Evolutionary conservation across 2,329 filamentous ascomycete genomes (phyloP).

Genomic region (Pyrenophora graminea): DNA sequence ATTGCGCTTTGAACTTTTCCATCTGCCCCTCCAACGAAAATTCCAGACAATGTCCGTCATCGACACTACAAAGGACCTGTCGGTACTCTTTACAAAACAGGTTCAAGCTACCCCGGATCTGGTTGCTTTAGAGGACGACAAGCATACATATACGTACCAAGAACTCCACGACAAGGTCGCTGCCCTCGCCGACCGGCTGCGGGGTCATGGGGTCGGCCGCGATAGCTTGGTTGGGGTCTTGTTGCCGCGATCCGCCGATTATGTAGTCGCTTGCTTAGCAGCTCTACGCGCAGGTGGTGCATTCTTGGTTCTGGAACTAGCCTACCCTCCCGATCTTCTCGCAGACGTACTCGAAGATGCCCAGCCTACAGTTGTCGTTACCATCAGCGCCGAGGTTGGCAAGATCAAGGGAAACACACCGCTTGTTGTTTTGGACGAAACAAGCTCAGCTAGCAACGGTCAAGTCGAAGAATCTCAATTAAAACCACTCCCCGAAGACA

Average conservation of each 20-base stretch:
- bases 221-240: constrained; percentile 77
- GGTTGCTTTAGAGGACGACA: constrained; percentile 73
- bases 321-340: constrained; percentile 74
- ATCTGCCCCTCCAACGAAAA: constrained; percentile 11
- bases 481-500: constrained; percentile 61
- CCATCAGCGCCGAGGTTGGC: constrained; percentile 64
- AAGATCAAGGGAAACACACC: constrained; percentile 68
- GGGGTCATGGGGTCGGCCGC: constrained; percentile 69
- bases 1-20: constrained; percentile 2
- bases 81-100: constrained; percentile 72
- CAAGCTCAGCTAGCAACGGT: constrained; percentile 25
- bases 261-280: constrained; percentile 78
- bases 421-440: constrained; percentile 67
- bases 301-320: constrained; percentile 78
- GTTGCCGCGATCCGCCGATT: constrained; percentile 74
- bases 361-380: constrained; percentile 71
- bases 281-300: constrained; percentile 78
- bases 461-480: constrained; percentile 51
- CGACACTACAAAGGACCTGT: constrained; percentile 72
- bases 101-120: constrained; percentile 69
- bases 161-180: constrained; percentile 71
- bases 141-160: constrained; percentile 69
- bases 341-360: constrained; percentile 79
- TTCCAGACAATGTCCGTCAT: constrained; percentile 63
- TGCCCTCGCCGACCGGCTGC: constrained; percentile 66